Evolutionary conservation across 768 basidiomycete genomes (phyloP).

Genomic region (Pleurotus platypus): DNA sequence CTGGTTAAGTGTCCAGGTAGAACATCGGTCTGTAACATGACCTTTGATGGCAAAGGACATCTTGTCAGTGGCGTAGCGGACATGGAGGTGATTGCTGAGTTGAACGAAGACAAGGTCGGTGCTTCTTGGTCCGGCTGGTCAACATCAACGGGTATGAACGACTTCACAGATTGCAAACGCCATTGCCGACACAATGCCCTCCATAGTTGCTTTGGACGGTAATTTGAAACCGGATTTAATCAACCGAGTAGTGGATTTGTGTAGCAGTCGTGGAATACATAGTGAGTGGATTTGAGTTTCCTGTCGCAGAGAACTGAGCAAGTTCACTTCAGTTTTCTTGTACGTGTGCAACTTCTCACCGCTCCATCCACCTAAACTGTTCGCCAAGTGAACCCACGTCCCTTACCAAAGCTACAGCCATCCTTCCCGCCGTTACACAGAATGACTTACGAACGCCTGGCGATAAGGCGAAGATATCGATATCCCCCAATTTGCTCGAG

Average conservation of each 20-base stretch:
- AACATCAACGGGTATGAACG: not conserved
- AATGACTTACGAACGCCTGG: not conserved
- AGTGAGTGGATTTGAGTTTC: slow-evolving; percentile 39
- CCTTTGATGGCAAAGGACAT: slow-evolving; percentile 67
- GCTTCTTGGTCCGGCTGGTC: not conserved
- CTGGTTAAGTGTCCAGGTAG: slow-evolving; percentile 35
- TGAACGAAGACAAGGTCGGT: slow-evolving; percentile 44
- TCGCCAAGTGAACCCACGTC: slow-evolving; percentile 85
- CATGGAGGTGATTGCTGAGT: slow-evolving; percentile 65
- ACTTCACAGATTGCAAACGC: slow-evolving; percentile 44
- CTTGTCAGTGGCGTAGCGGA: slow-evolving; percentile 89
- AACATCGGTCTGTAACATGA: slow-evolving; percentile 86
- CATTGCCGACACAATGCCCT: slow-evolving; percentile 47
- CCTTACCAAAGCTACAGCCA: slow-evolving; percentile 67
- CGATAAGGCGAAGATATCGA: slow-evolving; percentile 35
- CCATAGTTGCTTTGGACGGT: slow-evolving; percentile 69
- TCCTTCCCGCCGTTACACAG: slow-evolving; percentile 57
- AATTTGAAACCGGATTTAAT: slow-evolving; percentile 63
- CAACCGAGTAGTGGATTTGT: slow-evolving; percentile 45
- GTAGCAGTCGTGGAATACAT: slow-evolving; percentile 45
- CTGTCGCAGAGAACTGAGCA: not conserved
- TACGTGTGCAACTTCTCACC: slow-evolving; percentile 28
- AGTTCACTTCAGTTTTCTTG: slow-evolving; percentile 62
- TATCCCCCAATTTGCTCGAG: slow-evolving; percentile 86
- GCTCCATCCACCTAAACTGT: slow-evolving; percentile 8